Conservation (phyloP, 768 basidiomycete genomes). For the Austroboletus eburneus region DNA sequence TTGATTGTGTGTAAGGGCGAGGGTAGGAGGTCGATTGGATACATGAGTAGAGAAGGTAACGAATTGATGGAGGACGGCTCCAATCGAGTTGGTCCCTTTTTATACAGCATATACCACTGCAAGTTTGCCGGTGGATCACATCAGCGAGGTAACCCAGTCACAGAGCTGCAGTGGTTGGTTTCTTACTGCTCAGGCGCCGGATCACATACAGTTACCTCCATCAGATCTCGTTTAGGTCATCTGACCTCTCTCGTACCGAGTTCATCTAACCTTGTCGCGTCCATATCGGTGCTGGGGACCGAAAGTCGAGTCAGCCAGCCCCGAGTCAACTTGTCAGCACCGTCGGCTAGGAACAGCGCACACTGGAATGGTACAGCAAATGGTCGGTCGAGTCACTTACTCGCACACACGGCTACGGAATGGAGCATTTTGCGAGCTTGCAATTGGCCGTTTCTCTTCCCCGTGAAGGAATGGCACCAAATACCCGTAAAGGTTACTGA, state of each 20-base stretch:
- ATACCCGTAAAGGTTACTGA: slow-evolving; percentile 4
- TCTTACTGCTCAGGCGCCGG: slow-evolving; percentile 24
- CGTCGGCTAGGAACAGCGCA: slow-evolving; percentile 23
- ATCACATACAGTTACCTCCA: slow-evolving; percentile 22
- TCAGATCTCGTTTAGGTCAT: slow-evolving; percentile 19
- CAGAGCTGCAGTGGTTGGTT: slow-evolving; percentile 29
- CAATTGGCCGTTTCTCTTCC: slow-evolving; percentile 13
- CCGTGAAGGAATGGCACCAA: background rate
- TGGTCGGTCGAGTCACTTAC: slow-evolving; percentile 13
- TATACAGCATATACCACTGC: slow-evolving; percentile 32
- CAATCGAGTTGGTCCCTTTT: slow-evolving; percentile 13
- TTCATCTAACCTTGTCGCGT: slow-evolving; percentile 18
- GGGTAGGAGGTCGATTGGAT: slow-evolving; percentile 41
- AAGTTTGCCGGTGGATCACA: slow-evolving; percentile 25
- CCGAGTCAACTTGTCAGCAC: slow-evolving; percentile 13
- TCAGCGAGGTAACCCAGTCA: slow-evolving; percentile 34
- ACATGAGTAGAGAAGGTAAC: slow-evolving; percentile 16
- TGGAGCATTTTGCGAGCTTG: slow-evolving; percentile 3
- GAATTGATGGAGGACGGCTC: background rate
- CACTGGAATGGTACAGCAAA: slow-evolving; percentile 6
- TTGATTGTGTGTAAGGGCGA: slow-evolving; percentile 50
- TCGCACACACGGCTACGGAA: slow-evolving; percentile 10
- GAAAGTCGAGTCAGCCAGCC: slow-evolving; percentile 12
- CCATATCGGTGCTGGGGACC: slow-evolving; percentile 18
- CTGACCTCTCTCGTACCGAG: slow-evolving; percentile 15